These are phyloP conservation scores for Populus pruinosa DNA, from an alignment of 345 rosid genomes.

Conservation along the genomic window DNA sequence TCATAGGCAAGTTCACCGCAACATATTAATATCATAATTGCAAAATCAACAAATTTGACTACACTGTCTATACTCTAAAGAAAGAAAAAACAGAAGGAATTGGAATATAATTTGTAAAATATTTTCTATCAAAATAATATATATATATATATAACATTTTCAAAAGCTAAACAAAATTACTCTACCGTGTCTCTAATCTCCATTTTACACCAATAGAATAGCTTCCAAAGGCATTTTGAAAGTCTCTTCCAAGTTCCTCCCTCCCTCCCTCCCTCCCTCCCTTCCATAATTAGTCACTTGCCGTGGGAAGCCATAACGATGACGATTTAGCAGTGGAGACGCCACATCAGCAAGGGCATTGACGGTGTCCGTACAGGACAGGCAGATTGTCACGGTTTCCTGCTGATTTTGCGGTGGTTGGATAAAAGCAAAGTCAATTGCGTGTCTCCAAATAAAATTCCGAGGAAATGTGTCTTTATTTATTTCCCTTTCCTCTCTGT, in stretches of 20 bases:
- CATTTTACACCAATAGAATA: too few relatives aligned
- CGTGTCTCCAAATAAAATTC: not conserved
- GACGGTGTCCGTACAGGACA: not conserved
- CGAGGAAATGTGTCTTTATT: not conserved
- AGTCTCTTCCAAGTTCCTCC: not conserved
- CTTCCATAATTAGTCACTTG: not conserved
- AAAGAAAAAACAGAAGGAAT: too few relatives aligned
- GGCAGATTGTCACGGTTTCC: constrained; percentile 37
- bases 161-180: too few relatives aligned
- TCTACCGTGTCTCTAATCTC: too few relatives aligned
- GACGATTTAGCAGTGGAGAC: constrained; percentile 4
- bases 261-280: not conserved
- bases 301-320: not conserved
- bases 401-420: constrained; percentile 43
- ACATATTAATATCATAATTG: too few relatives aligned
- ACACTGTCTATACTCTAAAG: too few relatives aligned
- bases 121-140: too few relatives aligned
- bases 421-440: constrained; percentile 12
- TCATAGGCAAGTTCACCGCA: too few relatives aligned
- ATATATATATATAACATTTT: too few relatives aligned
- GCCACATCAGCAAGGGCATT: constrained; percentile 22
- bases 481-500: not conserved
- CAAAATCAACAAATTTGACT: too few relatives aligned
- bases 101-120: too few relatives aligned
- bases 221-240: too few relatives aligned